These are phyloP conservation scores for Sanghuangporus weigelae DNA, from an alignment of 1,284 basidiomycete species.

Conservation along the genomic window DNA sequence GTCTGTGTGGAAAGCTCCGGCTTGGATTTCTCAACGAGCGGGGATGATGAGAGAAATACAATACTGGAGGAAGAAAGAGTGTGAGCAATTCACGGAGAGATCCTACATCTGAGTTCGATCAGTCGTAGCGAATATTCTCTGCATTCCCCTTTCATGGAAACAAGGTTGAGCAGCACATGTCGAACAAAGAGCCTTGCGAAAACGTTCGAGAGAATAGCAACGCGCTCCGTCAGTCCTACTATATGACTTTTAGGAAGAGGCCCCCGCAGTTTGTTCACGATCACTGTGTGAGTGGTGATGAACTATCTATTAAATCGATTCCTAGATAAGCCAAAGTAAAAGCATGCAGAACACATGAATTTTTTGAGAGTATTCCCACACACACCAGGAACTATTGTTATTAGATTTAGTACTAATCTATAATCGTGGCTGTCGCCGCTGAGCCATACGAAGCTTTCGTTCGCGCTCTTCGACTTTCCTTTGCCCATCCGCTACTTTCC, in stretches of 20 bases:
- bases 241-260: background rate
- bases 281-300: background rate
- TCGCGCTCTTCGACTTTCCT: constrained; percentile 8
- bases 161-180: too few relatives aligned
- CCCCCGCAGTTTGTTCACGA: background rate
- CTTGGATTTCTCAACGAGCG: background rate
- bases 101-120: background rate
- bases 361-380: background rate
- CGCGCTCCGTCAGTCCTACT: background rate
- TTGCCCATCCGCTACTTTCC: constrained; percentile 23
- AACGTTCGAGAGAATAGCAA: too few relatives aligned
- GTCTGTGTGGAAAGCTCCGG: background rate
- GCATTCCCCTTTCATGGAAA: background rate
- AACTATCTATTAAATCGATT: background rate
- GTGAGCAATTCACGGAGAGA: background rate
- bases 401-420: background rate
- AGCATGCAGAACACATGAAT: background rate
- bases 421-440: background rate
- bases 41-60: background rate
- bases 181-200: too few relatives aligned
- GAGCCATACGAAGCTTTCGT: constrained; percentile 10
- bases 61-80: background rate
- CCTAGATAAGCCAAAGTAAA: background rate
- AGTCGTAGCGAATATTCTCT: too few relatives aligned
- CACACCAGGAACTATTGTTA: background rate